Evolutionary conservation across 805 yeast genomes (phyloP), one percentile per base, ranked within the genome.

Genomic region (Candida glaebosa): DNA sequence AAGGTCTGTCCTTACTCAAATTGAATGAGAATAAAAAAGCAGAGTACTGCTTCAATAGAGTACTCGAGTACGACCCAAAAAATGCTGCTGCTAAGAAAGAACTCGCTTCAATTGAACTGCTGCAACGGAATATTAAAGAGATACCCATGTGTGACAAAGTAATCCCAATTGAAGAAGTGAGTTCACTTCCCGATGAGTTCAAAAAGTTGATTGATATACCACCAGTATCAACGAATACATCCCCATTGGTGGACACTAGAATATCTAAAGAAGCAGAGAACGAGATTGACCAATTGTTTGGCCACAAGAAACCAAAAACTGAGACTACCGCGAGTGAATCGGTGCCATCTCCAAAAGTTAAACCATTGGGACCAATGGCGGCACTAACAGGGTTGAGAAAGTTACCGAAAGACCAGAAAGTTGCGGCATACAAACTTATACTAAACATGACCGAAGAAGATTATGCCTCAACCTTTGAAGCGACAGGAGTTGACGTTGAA

Each of bases 401-500:
- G 12, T 48, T 63, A 19, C 62, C 73, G 1, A 47, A 42, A 6
- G 46, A 49, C 2, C 52, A 56, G 41, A 64, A 51, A 40, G 42
- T 34, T 2, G 46, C 47, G 3, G 70, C 73, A 2, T 73, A 69
- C 41, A 35, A 47, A 9, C 73, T 68, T 43, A 60, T 75, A 1
- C 43, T 76, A 4, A 39, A 43, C 2, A 28, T 75, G 1, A 45
- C 59, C 1, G 35, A 61, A 0, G 34, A 43, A 0, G 52, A 54
- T 1, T 63, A 66, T 31, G 14, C 45, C 1, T 49, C 51, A 8
- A 44, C 73, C 2, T 79, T 75, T 41, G 49, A 53, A 5, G 40
- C 51, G 3, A 65, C 73, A 7, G 82, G 81, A 1, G 54, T 81
- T 1, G 85, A 80, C 30, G 49, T 71, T 0, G 74, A 69, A 9